A percentile compares a stretch with the other conserved stretches of the same genome.
phyloP scores from a whole-genome alignment of 768 basidiomycete genomes.

The Mycena floridula region DNA sequence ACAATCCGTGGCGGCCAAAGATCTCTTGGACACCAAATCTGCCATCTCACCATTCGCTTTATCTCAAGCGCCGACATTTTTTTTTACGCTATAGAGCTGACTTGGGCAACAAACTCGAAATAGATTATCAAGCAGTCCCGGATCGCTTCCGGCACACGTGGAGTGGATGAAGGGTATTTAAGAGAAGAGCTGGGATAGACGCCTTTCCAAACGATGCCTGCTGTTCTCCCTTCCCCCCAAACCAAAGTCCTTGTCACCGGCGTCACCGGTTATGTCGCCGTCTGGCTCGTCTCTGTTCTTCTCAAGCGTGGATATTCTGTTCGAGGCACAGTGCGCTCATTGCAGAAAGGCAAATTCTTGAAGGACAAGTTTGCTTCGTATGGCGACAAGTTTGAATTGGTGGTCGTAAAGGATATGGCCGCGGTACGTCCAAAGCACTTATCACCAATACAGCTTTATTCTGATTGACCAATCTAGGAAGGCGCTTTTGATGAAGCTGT shows the following conservation, averaged over 20 bases:
- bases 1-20: no score
- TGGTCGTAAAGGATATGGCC: conserved; percentile 52
- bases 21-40: no score
- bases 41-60: no score
- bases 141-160: no score
- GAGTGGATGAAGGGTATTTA: no score
- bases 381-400: conserved; percentile 42
- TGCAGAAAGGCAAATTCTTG: conserved; percentile 42
- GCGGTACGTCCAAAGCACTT: conserved; percentile 22
- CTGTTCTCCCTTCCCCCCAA: no score
- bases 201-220: no score
- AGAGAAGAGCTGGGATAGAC: no score
- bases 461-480: background rate
- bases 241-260: conserved; percentile 36
- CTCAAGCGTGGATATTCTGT: conserved; percentile 42
- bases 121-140: no score
- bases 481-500: background rate
- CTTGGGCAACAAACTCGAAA: no score
- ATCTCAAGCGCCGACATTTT: no score
- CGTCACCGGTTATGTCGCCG: conserved; percentile 30
- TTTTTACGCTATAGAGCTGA: no score
- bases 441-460: background rate
- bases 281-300: conserved; percentile 33
- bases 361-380: conserved; percentile 34
- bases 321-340: conserved; percentile 47